Base-by-base conservation (phyloP, 2,329 filamentous ascomycete genomes). In the Xylariaceae sp. region DNA sequence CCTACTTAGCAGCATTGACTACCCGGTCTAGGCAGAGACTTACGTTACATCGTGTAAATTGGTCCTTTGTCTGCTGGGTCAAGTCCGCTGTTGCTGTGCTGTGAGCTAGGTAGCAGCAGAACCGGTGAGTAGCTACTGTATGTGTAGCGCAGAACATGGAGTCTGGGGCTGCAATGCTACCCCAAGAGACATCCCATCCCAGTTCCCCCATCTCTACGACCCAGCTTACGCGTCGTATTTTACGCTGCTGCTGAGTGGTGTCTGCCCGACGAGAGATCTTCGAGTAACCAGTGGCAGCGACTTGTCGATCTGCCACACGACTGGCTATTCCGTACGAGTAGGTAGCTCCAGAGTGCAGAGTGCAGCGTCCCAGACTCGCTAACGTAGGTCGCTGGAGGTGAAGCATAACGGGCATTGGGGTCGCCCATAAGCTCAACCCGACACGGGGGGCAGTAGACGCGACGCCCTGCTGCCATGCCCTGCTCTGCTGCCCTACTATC, bases 161-260 rank as follows among this genome's bases (percentile, higher is more conserved):
- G 58, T 56, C 58, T 62, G 58, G 47, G 59, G 61, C 65, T 63
- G 62, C 67, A 61, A 68, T 66, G 64, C 57, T 63, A 67, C 67
- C 57, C 57, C 57, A 60, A 60, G 48, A 9, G 11, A 64, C 59
- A 55, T 62, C 56, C 51, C 56, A 64, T 58, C 67, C 64, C 53
- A 57, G 64, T 30, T 54, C 58, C 35, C 56, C 65, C 64, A 65
- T 70, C 65, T 64, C 61, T 62, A 62, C 62, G 60, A 59, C 58
- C 23, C 62, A 61, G 56, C 62, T 64, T 48, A 61, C 56, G 61
- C 58, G 56, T 63, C 61, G 49, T 45, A 8, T 61, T 61, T 59
- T 56, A 30, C 23, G 23, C 4, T 30, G 23, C 55, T 56, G 58
- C 49, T 52, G 37, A 13, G 37, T 47, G 47, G 30, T 47, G 52